Evolutionary conservation across 805 yeast species (phyloP).

Genomic region (Starmerella bombicola): DNA sequence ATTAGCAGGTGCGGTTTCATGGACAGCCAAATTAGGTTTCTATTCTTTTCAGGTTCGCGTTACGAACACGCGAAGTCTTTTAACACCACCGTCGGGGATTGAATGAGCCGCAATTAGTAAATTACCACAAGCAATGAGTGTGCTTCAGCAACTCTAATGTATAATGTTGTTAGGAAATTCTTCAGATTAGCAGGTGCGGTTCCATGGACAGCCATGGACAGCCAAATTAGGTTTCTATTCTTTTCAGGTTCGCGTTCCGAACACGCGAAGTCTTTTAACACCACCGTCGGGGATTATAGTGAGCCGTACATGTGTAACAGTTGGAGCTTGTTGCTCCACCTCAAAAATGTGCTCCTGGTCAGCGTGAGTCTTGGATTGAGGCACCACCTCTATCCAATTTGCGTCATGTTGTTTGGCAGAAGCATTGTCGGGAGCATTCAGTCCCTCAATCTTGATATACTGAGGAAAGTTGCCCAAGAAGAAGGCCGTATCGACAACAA

Average conservation of each 20-base stretch:
- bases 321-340: conserved; percentile 16
- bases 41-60: conserved; percentile 21
- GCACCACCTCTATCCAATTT: conserved; percentile 55
- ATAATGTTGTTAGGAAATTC: too few species aligned
- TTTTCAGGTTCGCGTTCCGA: conserved; percentile 38
- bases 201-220: too few species aligned
- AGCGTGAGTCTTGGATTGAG: conserved; percentile 63
- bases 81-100: conserved; percentile 95
- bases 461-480: conserved; percentile 94
- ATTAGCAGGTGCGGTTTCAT: too few species aligned
- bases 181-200: too few species aligned
- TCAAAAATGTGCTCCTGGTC: conserved; percentile 59
- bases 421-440: conserved; percentile 29
- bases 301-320: conserved; percentile 58
- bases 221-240: too few species aligned
- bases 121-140: too few species aligned
- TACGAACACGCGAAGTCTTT: conserved; percentile 78
- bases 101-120: too few species aligned
- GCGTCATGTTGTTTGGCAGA: conserved; percentile 34
- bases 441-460: conserved; percentile 54
- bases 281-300: conserved; percentile 96
- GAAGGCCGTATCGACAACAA: conserved; percentile 83
- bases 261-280: conserved; percentile 75
- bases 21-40: too few species aligned
- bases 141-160: too few species aligned